phyloP scores from a whole-genome alignment of 2,329 filamentous ascomycete genomes.

The Didymella lethalis region DNA sequence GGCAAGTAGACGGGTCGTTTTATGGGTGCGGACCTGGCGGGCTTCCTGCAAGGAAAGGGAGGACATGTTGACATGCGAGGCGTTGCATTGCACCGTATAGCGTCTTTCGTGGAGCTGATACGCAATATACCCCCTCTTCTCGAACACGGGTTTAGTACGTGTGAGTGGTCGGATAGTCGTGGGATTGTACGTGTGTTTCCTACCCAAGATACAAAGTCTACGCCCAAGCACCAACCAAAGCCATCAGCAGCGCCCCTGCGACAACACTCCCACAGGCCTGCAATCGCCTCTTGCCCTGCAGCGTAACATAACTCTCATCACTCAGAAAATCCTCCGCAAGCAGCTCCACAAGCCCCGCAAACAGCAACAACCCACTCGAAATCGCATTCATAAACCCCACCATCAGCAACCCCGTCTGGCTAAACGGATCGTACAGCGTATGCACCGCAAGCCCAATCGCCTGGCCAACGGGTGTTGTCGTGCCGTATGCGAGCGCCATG shows the following conservation, averaged over 20 bases:
- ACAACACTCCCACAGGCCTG: constrained; percentile 70
- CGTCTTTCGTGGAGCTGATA: neutral
- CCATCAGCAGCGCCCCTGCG: constrained; percentile 68
- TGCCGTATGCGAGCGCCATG: constrained; percentile 69
- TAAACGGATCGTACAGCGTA: constrained; percentile 59
- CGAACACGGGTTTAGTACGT: neutral
- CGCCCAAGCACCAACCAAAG: constrained; percentile 72
- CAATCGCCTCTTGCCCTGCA: constrained; percentile 65
- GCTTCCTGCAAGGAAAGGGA: neutral
- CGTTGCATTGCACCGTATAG: neutral
- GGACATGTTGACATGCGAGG: neutral
- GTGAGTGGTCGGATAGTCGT: neutral
- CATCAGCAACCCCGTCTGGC: constrained; percentile 58
- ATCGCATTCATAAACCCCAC: constrained; percentile 62
- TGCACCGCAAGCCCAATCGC: constrained; percentile 60
- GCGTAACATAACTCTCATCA: constrained; percentile 67
- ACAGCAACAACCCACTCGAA: constrained; percentile 57
- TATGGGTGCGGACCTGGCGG: neutral
- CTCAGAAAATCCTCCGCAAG: constrained; percentile 64
- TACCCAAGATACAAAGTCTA: constrained; percentile 32
- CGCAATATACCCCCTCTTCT: neutral
- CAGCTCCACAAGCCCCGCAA: constrained; percentile 60
- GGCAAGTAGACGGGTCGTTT: neutral
- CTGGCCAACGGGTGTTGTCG: constrained; percentile 62
- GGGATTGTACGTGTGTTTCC: neutral